Base-by-base conservation (phyloP, 805 yeast species). In the Metschnikowia gruessii region DNA sequence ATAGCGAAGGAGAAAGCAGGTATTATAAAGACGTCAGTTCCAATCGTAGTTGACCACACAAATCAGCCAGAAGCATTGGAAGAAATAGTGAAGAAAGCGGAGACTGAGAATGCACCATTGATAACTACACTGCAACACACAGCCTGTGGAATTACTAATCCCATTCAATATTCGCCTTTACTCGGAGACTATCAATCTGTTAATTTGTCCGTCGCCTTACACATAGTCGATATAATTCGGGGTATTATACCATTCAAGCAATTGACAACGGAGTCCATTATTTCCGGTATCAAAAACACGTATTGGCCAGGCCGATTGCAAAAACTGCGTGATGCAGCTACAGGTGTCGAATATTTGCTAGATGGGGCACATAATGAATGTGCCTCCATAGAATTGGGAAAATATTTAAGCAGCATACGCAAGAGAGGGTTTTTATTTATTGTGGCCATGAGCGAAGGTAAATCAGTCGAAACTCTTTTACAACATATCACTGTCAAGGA, bases 361-460 rank as follows among this genome's bases (percentile, higher is more conserved):
- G 98, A 92, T 66, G 98, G 98, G 2, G 97, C 98, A 0, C 98
- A 94, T 62, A 94, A 94, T 61, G 82, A 80, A 5, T 81, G 83
- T 49, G 96, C 97, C 0, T 94, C 97, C 0, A 64, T 67, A n/a
- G 88, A 85, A 57, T 68, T 94, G 26, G 77, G 76, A 0, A 72
- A 72, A 33, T 88, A 72, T 59, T 64, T 90, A 1, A 63, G 29
- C 44, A 13, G 36, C 46, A 1, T 49, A 58, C 33, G 58, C 36
- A 55, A 58, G 4, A 53, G 51, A 51, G 66, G 76, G 52, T 51
- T 81, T 2, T 70, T 79, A 0, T 88, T 84, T 63, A 72, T 92
- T 0, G 63, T 89, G 36, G 96, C 89, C 0, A 76, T 90, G 34
- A 87, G 97, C 1, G 66, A 74, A 35, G 94, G 95, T 0, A 86